Percentiles rank a stretch among this genome's conserved stretches.
These are phyloP conservation scores for Coleophoma eucalyptorum DNA, from an alignment of 2,329 filamentous ascomycete species.

Conservation along the genomic window DNA sequence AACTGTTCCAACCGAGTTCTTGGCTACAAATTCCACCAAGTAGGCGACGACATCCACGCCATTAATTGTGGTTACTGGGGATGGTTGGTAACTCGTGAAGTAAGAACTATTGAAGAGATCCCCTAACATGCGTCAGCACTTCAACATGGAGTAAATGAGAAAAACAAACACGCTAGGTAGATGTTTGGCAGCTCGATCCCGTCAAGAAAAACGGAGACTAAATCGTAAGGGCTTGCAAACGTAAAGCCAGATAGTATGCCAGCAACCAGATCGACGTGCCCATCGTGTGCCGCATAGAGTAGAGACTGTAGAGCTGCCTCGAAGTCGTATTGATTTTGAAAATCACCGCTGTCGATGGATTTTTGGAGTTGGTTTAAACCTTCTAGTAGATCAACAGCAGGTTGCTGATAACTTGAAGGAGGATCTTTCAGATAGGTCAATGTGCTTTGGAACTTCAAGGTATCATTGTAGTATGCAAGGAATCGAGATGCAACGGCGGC, in stretches of 20 bases:
- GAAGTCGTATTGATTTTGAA: conserved; percentile 50
- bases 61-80: conserved; percentile 49
- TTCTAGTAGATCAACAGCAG: conserved; percentile 41
- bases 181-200: conserved; percentile 36
- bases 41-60: conserved; percentile 43
- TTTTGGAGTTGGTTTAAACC: conserved; percentile 38
- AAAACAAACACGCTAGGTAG: conserved; percentile 20
- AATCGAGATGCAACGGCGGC: conserved; percentile 37
- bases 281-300: conserved; percentile 51
- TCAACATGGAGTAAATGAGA: no score
- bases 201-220: conserved; percentile 57
- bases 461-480: conserved; percentile 39
- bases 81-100: conserved; percentile 22
- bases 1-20: conserved; percentile 25
- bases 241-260: conserved; percentile 46
- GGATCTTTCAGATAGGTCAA: conserved; percentile 39
- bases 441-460: conserved; percentile 27
- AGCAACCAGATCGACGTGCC: conserved; percentile 53
- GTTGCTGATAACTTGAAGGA: conserved; percentile 43
- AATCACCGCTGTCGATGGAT: conserved; percentile 35
- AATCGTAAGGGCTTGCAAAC: conserved; percentile 40
- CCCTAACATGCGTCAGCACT: conserved; percentile 3
- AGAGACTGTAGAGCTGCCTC: conserved; percentile 49
- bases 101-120: conserved; percentile 28
- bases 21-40: conserved; percentile 37